A percentile compares a stretch with the other conserved stretches of the same genome.
Conservation (phyloP, 1,284 basidiomycete species). For the Sparassis latifolia region DNA sequence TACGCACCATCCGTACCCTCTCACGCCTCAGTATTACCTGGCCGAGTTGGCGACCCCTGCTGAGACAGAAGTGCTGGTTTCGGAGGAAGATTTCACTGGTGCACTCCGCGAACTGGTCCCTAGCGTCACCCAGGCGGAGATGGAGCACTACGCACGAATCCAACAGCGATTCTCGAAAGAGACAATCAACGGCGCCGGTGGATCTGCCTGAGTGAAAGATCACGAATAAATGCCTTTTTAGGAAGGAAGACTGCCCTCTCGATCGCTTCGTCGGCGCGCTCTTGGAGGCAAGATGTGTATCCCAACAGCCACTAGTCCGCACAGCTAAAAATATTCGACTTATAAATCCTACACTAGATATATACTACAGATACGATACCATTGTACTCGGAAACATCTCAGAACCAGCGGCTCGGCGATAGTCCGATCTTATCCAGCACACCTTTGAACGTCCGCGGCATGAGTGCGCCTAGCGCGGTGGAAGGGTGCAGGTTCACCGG, state of each 20-base stretch:
- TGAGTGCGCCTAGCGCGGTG: conserved; percentile 40
- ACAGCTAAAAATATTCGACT: background rate
- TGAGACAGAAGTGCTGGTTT: conserved; percentile 78
- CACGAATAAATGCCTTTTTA: background rate
- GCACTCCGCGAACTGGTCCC: conserved; percentile 80
- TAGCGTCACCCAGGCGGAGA: conserved; percentile 84
- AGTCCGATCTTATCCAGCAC: conserved; percentile 51
- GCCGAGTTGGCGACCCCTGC: conserved; percentile 72
- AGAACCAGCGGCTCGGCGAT: conserved; percentile 49
- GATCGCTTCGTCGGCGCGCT: background rate
- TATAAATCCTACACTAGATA: background rate
- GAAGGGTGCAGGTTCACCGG: conserved; percentile 39
- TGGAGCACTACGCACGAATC: conserved; percentile 80
- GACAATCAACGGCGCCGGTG: conserved; percentile 9
- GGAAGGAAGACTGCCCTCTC: background rate
- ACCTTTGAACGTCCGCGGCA: conserved; percentile 45
- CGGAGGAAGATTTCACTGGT: conserved; percentile 65
- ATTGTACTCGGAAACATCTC: background rate
- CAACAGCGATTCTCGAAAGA: conserved; percentile 61
- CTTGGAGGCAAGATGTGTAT: too few relatives aligned
- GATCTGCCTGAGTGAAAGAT: background rate
- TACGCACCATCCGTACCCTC: conserved; percentile 52
- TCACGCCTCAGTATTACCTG: conserved; percentile 92
- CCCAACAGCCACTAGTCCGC: too few relatives aligned
- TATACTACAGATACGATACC: background rate